Evolutionary conservation across 1,139 yeast species (phyloP), one percentile per base, ranked within the genome.

Genomic region (Yamadazyma diddensiae): DNA sequence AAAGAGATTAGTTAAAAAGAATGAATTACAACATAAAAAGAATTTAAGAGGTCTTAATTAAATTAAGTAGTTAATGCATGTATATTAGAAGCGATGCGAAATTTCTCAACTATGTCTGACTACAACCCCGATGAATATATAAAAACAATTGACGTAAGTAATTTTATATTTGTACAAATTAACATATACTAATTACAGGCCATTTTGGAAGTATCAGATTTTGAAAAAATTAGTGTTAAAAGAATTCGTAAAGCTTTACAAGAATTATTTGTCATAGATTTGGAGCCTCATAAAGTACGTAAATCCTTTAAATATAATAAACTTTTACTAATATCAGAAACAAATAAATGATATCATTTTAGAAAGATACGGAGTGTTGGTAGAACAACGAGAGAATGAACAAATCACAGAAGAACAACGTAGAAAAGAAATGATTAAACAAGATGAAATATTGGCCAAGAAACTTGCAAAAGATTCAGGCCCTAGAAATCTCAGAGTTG

Each of bases 21-120:
- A 90, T 57, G 81, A 78, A 56, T 64, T 80, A 43, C 96, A 87
- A 57, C 95, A 87, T 49, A 87, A 86, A 70, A 79, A 86, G 55
- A 90, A 90, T 59, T 59, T 79, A 56, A 70, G 71, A 53, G 20
- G 20, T 18, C 8, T 6, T 7, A 67, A 69, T 47, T 49, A 38
- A 26, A 24, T 19, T 19, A 19, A 23, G 26, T 20, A 13, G 20
- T 31, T 26, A 21, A 31, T 26, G 26, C 15, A 10, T 24, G 27
- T 24, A 24, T 15, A 24, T 13, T 21, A 21, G 28, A 24, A 3
- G 24, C 12, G 13, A 10, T 18, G 26, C 19, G 21, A 19, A 25
- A 30, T 15, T 23, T 23, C 15, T 19, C 28, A 21, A 24, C 15
- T 15, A 12, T 15, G 17, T 22, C 19, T n/a, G 33, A 31, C 5